Evolutionary conservation across 257 asterid species (phyloP), one percentile per base, ranked within the genome.

Genomic region (Avicennia marina): DNA sequence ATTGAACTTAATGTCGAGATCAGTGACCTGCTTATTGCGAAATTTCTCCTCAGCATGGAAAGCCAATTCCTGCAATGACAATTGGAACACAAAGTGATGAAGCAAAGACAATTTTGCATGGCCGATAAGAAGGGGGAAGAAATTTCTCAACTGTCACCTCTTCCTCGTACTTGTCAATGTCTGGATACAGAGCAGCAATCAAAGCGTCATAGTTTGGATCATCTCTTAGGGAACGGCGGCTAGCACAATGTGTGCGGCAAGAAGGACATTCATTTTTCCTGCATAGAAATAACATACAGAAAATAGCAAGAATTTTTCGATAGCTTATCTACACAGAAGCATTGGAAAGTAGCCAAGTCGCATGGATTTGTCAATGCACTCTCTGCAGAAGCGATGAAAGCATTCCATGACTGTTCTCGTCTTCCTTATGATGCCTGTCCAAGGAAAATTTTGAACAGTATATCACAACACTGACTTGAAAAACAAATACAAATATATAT

Each of bases 361-460:
- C 98, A 93, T 93, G 61, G 98, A 89, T 76, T 93, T 93, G 83
- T 89, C 98, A 65, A 93, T 93, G 83, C 98, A 93, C 73, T 93
- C 97, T 78, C 98, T 75, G 81, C 97, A 93, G 78, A 93, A 93
- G 63, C 97, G 98, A 71, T 93, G 98, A 50, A 93, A 87, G 76
- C 98, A 93, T 72, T 89, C 97, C 98, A 93, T 93, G 77, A 93
- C 98, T 44, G 98, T 93, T 79, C 98, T 78, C 54, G 98, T 93
- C 86, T 93, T 93, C 81, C 97, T 84, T 48, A 93, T 93, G 61
- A 93, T 84, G 67, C 98, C 98, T 93, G 75, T 55, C 36, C 64
- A 54, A 7, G 26, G 40, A 52, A 69, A 60, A 65, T 57, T 7
- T 36, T 36, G 10, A 5, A 36, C 10, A 36, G 9, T 7, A 12